Evolutionary conservation across 331 rosid genomes (phyloP).

Genomic region (Arachis monticola): DNA sequence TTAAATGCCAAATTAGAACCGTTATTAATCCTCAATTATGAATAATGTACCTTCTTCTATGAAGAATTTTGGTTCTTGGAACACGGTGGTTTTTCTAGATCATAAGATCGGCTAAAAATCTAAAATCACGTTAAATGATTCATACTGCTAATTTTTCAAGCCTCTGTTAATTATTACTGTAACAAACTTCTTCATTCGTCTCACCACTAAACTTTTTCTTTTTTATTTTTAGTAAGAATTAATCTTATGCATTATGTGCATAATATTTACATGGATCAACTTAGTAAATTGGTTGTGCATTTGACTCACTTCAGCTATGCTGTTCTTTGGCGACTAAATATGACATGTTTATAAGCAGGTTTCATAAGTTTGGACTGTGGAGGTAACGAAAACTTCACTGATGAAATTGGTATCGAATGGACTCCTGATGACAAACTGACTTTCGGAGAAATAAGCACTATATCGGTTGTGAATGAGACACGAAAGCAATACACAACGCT

Average conservation of each 20-base stretch:
- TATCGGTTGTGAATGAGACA: conserved; percentile 65
- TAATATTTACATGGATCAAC: conserved; percentile 1
- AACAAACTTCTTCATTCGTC: background rate
- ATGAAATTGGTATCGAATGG: conserved; percentile 79
- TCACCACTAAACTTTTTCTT: background rate
- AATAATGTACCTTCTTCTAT: background rate
- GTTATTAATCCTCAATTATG: conserved; percentile 8
- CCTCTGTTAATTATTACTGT: conserved; percentile 15
- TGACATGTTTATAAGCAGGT: conserved; percentile 52
- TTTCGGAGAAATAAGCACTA: conserved; percentile 59
- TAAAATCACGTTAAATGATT: background rate
- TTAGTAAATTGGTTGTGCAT: conserved; percentile 19
- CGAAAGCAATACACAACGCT: conserved; percentile 68
- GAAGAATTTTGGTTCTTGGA: conserved; percentile 27
- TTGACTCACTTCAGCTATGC: conserved; percentile 3
- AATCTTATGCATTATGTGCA: background rate
- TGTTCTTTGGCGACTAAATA: conserved; percentile 23
- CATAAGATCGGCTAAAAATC: background rate
- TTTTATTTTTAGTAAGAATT: background rate
- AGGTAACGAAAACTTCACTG: conserved; percentile 64
- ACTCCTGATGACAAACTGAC: conserved; percentile 57
- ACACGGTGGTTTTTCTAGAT: background rate
- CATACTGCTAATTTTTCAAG: conserved; percentile 19
- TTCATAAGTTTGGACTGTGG: conserved; percentile 94
- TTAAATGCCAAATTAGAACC: background rate